Base-by-base conservation (phyloP, 2,329 filamentous ascomycete genomes). In the Xylariomycetidae sp. region DNA sequence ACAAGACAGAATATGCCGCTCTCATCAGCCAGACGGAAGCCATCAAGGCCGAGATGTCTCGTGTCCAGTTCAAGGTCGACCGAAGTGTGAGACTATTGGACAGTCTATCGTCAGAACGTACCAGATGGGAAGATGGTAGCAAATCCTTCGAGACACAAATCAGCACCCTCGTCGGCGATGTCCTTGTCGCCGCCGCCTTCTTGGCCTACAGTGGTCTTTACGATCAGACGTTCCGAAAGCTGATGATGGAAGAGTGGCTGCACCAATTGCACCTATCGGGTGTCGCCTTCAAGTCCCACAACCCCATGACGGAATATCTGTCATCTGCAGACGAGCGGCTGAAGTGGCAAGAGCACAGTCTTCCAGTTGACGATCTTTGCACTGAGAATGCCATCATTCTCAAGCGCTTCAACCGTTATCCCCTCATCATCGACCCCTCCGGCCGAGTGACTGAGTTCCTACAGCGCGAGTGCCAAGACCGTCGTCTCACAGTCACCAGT, bases 81-180 rank as follows among this genome's bases (percentile, higher is more conserved):
- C 82, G 92, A 56, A 96, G 90, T 66, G 86, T 95, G 42, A 82
- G 88, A 53, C 72, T 98, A 29, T 79, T 98, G 14, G 90, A 95
- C 62, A 95, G 89, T 62, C 69, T 98, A 47, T 93, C 92, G 7
- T 95, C 90, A 4, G 92, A 98, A 65, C 78, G 90, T 60, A 77
- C 75, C 24, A 82, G 92, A 54, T 98, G 92, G 92, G 92, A 98
- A 55, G 86, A 90, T 53, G 89, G 89, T 48, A 98, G 92, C 74
- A 94, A 84, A 64, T 95, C 90, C 0, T 98, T 98, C 58, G 90
- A 96, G 60, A 94, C 89, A 3, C 92, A 98, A 58, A 96, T 98
- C 57, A 85, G 85, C 59, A 98, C 92, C 3, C 78, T 98, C 32
- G 86, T 98, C 23, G 92, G 92, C 41, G 92, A 98, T 55, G 90